A percentile compares a stretch with the other conserved stretches of the same genome.
Evolutionary conservation across 2,329 filamentous ascomycete genomes (phyloP).

Genomic region (Neocucurbitaria cava): DNA sequence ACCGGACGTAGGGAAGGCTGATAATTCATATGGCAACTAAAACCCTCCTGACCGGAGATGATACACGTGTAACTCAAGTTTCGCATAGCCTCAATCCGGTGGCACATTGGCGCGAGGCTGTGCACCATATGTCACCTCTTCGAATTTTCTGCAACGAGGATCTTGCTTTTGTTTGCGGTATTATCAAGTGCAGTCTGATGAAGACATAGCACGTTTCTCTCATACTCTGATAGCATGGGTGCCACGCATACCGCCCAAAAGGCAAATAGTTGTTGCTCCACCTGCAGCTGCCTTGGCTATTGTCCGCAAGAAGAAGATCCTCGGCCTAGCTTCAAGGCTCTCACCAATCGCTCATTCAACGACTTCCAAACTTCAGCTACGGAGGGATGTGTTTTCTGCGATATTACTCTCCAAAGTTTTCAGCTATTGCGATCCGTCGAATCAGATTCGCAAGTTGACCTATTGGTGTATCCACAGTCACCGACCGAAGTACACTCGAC

Average conservation of each 20-base stretch:
- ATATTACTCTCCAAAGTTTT: background rate
- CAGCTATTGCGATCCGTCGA: background rate
- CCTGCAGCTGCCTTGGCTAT: background rate
- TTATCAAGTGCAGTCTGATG: too few species aligned
- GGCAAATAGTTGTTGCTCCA: background rate
- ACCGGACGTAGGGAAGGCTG: too few species aligned
- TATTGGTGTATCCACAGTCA: background rate
- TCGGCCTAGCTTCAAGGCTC: background rate
- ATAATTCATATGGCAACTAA: too few species aligned
- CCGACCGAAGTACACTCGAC: background rate
- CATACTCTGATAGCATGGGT: too few species aligned
- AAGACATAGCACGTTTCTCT: too few species aligned
- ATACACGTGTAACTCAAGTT: too few species aligned
- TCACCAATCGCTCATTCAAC: background rate
- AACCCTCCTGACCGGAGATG: too few species aligned
- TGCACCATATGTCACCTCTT: too few species aligned
- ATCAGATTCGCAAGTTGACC: background rate
- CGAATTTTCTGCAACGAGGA: too few species aligned
- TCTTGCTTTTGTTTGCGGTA: too few species aligned
- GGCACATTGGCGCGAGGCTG: too few species aligned
- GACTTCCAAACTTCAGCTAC: background rate
- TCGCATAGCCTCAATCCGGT: too few species aligned
- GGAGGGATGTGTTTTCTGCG: background rate
- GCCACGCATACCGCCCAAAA: background rate
- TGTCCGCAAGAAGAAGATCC: background rate